Evolutionary conservation across 2,329 filamentous ascomycete genomes (phyloP).

Genomic region (Fusarium buharicum): DNA sequence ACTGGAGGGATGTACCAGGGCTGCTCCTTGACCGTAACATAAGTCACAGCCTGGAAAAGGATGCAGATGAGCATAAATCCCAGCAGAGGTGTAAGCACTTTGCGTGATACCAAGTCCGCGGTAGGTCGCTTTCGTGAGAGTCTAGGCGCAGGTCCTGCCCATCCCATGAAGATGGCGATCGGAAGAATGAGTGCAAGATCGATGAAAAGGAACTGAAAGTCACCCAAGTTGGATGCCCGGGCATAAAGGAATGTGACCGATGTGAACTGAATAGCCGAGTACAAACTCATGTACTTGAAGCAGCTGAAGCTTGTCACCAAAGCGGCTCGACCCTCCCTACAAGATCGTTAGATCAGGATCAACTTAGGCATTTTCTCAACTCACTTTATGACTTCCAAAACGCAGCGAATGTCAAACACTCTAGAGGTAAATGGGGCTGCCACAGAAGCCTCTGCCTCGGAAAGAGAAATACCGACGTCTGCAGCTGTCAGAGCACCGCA

Average conservation of each 20-base stretch:
- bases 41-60: slow-evolving; percentile 77
- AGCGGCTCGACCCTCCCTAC: slow-evolving; percentile 87
- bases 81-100: slow-evolving; percentile 88
- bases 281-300: slow-evolving; percentile 99
- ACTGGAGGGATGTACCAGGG: slow-evolving; percentile 88
- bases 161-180: slow-evolving; percentile 98
- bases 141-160: slow-evolving; percentile 83
- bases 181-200: slow-evolving; percentile 92
- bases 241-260: slow-evolving; percentile 97
- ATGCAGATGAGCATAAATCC: slow-evolving; percentile 89
- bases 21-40: slow-evolving; percentile 78
- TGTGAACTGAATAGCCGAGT: slow-evolving; percentile 99
- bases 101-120: slow-evolving; percentile 89
- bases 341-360: slow-evolving; percentile 35
- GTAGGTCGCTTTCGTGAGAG: slow-evolving; percentile 89
- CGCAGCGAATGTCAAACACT: slow-evolving; percentile 95
- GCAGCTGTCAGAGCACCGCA: slow-evolving; percentile 96
- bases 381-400: slow-evolving; percentile 87
- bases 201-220: slow-evolving; percentile 98
- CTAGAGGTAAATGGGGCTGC: slow-evolving; percentile 97
- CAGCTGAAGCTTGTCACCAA: slow-evolving; percentile 99
- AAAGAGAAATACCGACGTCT: slow-evolving; percentile 96
- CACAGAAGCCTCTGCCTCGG: slow-evolving; percentile 96
- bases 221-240: slow-evolving; percentile 90
- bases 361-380: slow-evolving; percentile 17